A percentile compares a stretch with the other conserved stretches of the same genome.
Conservation (phyloP, 352 stramenopile species). For the Phytophthora meadii region DNA sequence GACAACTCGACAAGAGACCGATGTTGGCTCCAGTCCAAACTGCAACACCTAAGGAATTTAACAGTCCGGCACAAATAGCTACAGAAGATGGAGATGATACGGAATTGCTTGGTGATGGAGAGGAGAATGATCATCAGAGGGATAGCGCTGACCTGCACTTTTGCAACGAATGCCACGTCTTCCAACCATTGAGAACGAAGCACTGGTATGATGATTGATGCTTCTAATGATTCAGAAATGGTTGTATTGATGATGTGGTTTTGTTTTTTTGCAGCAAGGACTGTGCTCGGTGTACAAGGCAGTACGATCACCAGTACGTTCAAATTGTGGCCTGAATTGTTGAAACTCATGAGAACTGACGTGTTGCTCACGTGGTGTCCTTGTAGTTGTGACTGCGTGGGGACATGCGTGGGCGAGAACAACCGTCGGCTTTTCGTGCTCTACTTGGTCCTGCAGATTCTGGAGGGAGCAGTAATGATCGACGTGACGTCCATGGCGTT, state of each 20-base stretch:
- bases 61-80: slow-evolving; percentile 14
- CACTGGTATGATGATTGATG: slow-evolving; percentile 55
- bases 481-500: slow-evolving; percentile 60
- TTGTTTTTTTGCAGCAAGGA: slow-evolving; percentile 57
- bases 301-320: slow-evolving; percentile 86
- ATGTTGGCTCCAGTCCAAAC: slow-evolving; percentile 27
- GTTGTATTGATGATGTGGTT: slow-evolving; percentile 7
- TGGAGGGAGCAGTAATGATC: slow-evolving; percentile 61
- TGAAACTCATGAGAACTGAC: slow-evolving; percentile 1
- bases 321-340: not conserved
- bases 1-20: slow-evolving; percentile 50
- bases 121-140: slow-evolving; percentile 16
- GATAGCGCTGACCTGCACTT: slow-evolving; percentile 46
- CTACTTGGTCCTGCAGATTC: slow-evolving; percentile 66
- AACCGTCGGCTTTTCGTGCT: slow-evolving; percentile 75
- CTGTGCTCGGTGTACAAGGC: slow-evolving; percentile 70
- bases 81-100: slow-evolving; percentile 41
- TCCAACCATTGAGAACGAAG: slow-evolving; percentile 72
- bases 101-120: slow-evolving; percentile 35
- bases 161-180: slow-evolving; percentile 65
- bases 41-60: not conserved
- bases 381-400: slow-evolving; percentile 77
- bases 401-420: slow-evolving; percentile 73
- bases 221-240: not conserved
- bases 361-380: not conserved